phyloP scores from a whole-genome alignment of 192 early-diverging fungal species.

The Coemansia sp. region DNA sequence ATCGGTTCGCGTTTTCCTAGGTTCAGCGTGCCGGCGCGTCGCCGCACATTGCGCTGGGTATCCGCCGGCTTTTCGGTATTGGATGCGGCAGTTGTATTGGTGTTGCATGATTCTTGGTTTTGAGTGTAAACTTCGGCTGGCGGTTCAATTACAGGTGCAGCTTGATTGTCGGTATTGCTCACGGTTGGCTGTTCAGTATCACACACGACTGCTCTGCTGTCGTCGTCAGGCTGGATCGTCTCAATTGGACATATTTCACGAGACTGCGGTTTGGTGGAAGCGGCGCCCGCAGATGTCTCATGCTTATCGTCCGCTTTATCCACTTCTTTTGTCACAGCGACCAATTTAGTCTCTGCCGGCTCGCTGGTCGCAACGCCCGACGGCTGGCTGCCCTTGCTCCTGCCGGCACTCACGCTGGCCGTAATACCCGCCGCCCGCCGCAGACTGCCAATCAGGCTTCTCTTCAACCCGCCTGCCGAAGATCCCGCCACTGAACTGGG shows the following conservation, averaged over 20 bases:
- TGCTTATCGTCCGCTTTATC: background rate
- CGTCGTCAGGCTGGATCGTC: constrained; percentile 11
- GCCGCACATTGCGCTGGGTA: background rate
- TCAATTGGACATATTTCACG: constrained; percentile 24
- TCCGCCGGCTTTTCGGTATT: background rate
- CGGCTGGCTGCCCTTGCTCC: background rate
- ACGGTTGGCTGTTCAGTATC: background rate
- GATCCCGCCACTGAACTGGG: background rate
- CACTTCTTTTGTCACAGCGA: background rate
- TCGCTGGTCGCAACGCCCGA: background rate
- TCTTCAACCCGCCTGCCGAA: background rate
- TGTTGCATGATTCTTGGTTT: no score
- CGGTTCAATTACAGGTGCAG: background rate
- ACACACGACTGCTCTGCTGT: background rate
- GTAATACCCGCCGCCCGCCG: constrained; percentile 11
- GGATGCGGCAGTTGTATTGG: no score
- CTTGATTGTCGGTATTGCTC: constrained; percentile 3
- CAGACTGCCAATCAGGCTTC: constrained; percentile 21
- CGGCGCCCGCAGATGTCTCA: background rate
- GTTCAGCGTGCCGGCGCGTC: constrained; percentile 6
- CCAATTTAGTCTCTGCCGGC: background rate
- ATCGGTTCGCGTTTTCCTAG: background rate
- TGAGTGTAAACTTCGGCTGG: background rate
- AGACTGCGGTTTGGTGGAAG: background rate
- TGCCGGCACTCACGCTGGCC: background rate